phyloP scores from a whole-genome alignment of 345 rosid species.

The Aethionema arabicum region DNA sequence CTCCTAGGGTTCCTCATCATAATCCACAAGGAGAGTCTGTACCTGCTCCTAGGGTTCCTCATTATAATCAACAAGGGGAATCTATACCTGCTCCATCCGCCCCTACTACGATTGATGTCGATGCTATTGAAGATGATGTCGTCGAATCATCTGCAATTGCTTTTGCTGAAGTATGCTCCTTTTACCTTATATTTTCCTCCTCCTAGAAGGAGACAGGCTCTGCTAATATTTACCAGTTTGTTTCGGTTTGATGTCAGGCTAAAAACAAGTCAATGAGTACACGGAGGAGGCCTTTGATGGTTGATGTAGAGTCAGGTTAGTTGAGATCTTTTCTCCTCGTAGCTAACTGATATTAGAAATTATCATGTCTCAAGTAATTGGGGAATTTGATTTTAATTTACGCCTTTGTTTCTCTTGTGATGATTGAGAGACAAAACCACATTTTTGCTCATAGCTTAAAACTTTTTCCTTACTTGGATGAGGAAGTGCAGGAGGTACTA shows the following conservation, averaged over 20 bases:
- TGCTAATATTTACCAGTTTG: conserved; percentile 6
- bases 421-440: background rate
- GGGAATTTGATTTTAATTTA: conserved; percentile 4
- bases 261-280: conserved; percentile 61
- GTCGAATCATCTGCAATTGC: conserved; percentile 74
- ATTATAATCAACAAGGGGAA: background rate
- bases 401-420: background rate
- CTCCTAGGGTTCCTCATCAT: conserved; percentile 14
- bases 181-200: background rate
- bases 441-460: background rate
- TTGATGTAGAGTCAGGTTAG: conserved; percentile 81
- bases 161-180: conserved; percentile 65
- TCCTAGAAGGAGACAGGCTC: conserved; percentile 4
- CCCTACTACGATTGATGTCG: conserved; percentile 63
- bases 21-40: conserved; percentile 1
- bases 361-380: background rate
- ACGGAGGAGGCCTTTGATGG: conserved; percentile 45
- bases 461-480: background rate
- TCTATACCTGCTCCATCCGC: conserved; percentile 32
- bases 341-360: background rate
- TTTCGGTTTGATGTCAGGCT: conserved; percentile 54
- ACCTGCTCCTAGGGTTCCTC: conserved; percentile 21
- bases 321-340: background rate
- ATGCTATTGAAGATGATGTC: conserved; percentile 76
- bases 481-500: conserved; percentile 24